Evolutionary conservation across 2,329 filamentous ascomycete genomes (phyloP).

Genomic region (Pseudogymnoascus sp.): DNA sequence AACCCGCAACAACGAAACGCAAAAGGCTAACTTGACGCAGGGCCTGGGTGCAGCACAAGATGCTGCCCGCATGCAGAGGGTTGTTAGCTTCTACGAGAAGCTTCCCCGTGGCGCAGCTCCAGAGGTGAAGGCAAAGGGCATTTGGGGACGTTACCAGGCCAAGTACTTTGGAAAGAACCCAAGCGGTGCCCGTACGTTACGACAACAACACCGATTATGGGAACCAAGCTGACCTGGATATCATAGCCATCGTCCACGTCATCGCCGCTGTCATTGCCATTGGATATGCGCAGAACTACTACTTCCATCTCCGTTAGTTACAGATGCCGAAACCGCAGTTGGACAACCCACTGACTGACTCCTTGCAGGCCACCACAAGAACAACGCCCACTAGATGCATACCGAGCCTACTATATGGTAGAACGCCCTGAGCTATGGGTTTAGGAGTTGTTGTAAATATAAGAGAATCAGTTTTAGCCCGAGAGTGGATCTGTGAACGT

Average conservation of each 20-base stretch:
- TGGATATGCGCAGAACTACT: conserved; percentile 98
- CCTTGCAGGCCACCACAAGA: conserved; percentile 91
- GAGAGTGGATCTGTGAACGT: conserved; percentile 2
- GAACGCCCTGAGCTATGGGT: conserved; percentile 5
- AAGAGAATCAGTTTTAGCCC: conserved; percentile 3
- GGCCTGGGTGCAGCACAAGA: conserved; percentile 91
- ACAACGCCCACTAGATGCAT: conserved; percentile 82
- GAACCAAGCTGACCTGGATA: not conserved
- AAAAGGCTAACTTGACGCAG: conserved; percentile 44
- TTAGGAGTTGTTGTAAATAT: conserved; percentile 9
- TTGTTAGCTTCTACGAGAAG: conserved; percentile 98
- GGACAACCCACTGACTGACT: conserved; percentile 22
- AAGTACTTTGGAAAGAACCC: conserved; percentile 95
- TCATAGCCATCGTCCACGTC: conserved; percentile 75
- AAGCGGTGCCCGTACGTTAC: conserved; percentile 72
- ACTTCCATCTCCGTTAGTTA: conserved; percentile 95
- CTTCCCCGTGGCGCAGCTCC: conserved; percentile 89
- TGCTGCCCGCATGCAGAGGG: conserved; percentile 94
- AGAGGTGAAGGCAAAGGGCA: conserved; percentile 69
- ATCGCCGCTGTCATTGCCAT: conserved; percentile 70
- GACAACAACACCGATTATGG: not conserved
- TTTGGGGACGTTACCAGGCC: conserved; percentile 81
- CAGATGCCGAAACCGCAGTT: not conserved
- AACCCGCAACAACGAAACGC: conserved; percentile 9
- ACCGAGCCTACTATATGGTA: conserved; percentile 7